Evolutionary conservation across 1,284 basidiomycete species (phyloP), one percentile per base, ranked within the genome.

Genomic region (Uromyces viciae-fabae): DNA sequence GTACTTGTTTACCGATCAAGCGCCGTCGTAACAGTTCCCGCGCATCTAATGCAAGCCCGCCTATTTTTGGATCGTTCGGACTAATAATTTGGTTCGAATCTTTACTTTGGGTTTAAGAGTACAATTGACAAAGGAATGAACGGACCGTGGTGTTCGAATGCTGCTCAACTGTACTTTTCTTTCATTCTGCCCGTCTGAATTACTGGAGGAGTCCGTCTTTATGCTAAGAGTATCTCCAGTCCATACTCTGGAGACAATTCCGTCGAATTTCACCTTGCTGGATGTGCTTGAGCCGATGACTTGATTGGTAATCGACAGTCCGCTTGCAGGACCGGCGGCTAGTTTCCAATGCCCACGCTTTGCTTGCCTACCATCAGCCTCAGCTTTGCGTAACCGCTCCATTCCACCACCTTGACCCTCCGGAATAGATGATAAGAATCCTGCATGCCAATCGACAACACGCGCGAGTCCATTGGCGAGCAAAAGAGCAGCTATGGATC

Each of bases 401-500:
- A 96, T 94, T 25, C 78, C 78, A 31, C 78, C 78, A 25, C 78
- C 78, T 17, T 72, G 85, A 81, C 84, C 83, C 66, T 85, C 85
- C 83, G 85, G 85, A 76, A 84, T 83, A 28, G 84, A 84, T 49
- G 93, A 90, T 56, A 99, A 90, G 89, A 98, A 93, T 43, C 95
- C 96, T 17, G 95, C 95, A 86, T 99, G 96, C 95, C 96, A 98
- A 85, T 97, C 95, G 81, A 98, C 92, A 75, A 97, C 90, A 81
- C 94, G 92, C 15, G 95, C 96, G 3, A 98, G 88, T 71, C 96
- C 95, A 64, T 91, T 90, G 2, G 89, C 90, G 25, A 95, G 91
- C 66, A 99, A 88, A 86, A 93, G 91, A 84, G 96, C 94, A 22
- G 95, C 94, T 73, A 99, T 93, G 86, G 98, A 96, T 25, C 96